These are phyloP conservation scores for Moelleriella libera DNA, from an alignment of 2,329 filamentous ascomycete species.

Conservation along the genomic window DNA sequence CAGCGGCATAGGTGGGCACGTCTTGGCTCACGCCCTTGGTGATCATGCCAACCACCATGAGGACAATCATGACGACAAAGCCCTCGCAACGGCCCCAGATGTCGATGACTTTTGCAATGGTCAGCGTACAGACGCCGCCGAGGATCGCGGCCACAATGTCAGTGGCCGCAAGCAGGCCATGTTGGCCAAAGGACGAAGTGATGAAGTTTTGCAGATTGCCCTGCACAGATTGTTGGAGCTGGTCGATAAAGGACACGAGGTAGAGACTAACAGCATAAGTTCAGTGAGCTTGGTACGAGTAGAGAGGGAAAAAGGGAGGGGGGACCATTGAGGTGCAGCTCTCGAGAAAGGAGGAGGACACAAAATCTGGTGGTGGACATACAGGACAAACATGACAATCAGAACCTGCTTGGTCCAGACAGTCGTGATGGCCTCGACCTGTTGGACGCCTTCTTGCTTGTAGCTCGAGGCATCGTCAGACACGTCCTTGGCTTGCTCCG, in stretches of 20 bases:
- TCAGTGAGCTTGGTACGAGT: too few species aligned
- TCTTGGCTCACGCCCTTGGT: constrained; percentile 48
- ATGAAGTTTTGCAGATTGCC: constrained; percentile 47
- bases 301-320: too few species aligned
- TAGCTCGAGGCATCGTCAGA: constrained; percentile 8
- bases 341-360: too few species aligned
- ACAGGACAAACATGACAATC: constrained; percentile 22
- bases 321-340: too few species aligned
- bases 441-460: constrained; percentile 21
- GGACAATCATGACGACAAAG: constrained; percentile 25
- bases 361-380: constrained; percentile 5
- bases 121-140: constrained; percentile 21
- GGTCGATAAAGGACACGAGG: constrained; percentile 22
- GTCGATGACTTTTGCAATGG: constrained; percentile 34
- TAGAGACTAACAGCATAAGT: constrained; percentile 16
- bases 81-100: constrained; percentile 33
- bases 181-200: constrained; percentile 48
- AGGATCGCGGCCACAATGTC: constrained; percentile 41
- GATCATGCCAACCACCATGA: constrained; percentile 39
- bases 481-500: not conserved
- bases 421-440: constrained; percentile 22
- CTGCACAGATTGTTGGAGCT: constrained; percentile 20
- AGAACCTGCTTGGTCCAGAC: constrained; percentile 22
- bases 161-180: constrained; percentile 53
- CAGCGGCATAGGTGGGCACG: constrained; percentile 44